phyloP scores from a whole-genome alignment of 345 rosid genomes.

The Eutrema heterophyllum region DNA sequence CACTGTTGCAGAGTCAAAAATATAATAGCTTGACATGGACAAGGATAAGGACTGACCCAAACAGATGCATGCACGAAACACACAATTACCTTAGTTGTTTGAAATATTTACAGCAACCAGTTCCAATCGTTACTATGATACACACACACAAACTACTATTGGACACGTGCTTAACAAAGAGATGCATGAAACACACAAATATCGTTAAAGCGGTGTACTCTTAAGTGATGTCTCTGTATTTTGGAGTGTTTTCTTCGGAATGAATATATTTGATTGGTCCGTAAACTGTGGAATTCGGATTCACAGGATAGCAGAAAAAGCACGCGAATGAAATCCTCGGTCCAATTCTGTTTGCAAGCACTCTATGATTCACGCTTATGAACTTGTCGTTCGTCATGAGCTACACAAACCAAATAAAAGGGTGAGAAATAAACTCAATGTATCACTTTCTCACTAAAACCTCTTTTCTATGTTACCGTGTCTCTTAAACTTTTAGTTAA shows the following conservation, averaged over 20 bases:
- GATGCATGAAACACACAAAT: too few relatives aligned
- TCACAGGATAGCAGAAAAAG: constrained; percentile 22
- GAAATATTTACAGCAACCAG: not conserved
- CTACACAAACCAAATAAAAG: constrained; percentile 8
- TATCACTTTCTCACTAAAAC: not conserved
- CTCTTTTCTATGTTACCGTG: not conserved
- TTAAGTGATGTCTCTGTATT: constrained; percentile 14
- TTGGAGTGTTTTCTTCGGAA: constrained; percentile 39
- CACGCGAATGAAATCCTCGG: constrained; percentile 40
- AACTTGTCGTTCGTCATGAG: constrained; percentile 41
- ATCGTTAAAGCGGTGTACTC: too few relatives aligned
- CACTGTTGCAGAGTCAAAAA: not conserved
- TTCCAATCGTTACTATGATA: too few relatives aligned
- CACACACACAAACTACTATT: too few relatives aligned
- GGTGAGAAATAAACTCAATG: not conserved
- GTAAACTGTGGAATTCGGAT: constrained; percentile 2
- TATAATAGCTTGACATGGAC: not conserved
- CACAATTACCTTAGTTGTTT: not conserved
- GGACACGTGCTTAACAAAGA: too few relatives aligned
- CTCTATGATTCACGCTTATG: constrained; percentile 36
- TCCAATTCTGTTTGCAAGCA: constrained; percentile 22
- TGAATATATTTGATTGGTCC: constrained; percentile 44
- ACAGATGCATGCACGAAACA: not conserved
- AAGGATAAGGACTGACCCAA: not conserved
- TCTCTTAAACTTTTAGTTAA: not conserved